Evolutionary conservation across 2,329 filamentous ascomycete species (phyloP).

Genomic region (Xylariaceae sp.): DNA sequence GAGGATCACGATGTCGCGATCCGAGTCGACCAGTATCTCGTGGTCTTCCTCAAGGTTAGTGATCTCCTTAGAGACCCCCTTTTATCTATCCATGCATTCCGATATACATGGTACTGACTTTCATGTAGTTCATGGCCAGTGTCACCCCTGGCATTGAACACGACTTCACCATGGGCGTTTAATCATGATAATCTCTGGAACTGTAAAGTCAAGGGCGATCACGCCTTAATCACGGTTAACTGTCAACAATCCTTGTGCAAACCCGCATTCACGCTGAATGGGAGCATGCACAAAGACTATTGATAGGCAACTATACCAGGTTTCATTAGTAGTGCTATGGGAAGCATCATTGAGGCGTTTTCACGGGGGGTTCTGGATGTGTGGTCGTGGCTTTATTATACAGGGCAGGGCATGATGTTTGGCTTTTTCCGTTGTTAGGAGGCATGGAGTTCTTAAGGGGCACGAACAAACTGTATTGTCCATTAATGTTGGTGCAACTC

Average conservation of each 20-base stretch:
- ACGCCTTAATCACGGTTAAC: not conserved
- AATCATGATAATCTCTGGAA: conserved; percentile 27
- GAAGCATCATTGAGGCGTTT: conserved; percentile 16
- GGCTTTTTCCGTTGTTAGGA: not conserved
- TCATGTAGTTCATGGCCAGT: conserved; percentile 64
- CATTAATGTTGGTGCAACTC: not conserved
- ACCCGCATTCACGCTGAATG: too few species aligned
- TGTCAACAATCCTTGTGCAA: too few species aligned
- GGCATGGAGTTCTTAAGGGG: conserved; percentile 7
- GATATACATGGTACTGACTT: conserved; percentile 24
- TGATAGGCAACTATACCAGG: not conserved
- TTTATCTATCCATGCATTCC: not conserved
- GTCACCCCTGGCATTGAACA: conserved; percentile 97
- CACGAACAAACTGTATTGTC: conserved; percentile 3
- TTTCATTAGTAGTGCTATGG: conserved; percentile 10
- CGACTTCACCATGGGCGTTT: conserved; percentile 95
- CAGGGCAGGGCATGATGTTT: conserved; percentile 12
- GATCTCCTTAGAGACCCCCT: not conserved
- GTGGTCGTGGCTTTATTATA: conserved; percentile 11
- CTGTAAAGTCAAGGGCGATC: conserved; percentile 3
- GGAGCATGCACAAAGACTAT: too few species aligned
- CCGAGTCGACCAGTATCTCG: conserved; percentile 80
- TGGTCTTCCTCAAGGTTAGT: conserved; percentile 77
- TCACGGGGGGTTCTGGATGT: conserved; percentile 22
- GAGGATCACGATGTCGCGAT: conserved; percentile 73